Evolutionary conservation across 352 stramenopile species (phyloP).

Genomic region (Phytopythium litorale): DNA sequence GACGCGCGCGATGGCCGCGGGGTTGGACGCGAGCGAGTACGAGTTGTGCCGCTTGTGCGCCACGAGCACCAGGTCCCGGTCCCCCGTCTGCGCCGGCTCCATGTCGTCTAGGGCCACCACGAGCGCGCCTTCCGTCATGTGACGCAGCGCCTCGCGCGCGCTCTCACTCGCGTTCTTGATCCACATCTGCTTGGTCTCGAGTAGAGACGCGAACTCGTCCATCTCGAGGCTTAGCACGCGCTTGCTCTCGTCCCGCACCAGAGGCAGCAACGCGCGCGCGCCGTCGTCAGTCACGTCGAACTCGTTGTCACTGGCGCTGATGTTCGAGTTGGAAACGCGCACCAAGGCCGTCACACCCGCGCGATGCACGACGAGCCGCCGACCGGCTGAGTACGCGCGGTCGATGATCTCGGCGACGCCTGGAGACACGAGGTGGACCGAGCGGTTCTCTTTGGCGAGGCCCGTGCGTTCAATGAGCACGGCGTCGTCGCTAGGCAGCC

Average conservation of each 20-base stretch:
- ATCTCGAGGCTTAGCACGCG: constrained; percentile 57
- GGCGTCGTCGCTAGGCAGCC: constrained; percentile 19
- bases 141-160: constrained; percentile 38
- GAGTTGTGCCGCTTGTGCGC: constrained; percentile 71
- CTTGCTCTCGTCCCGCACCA: constrained; percentile 27
- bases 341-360: constrained; percentile 51
- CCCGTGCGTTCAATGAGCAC: constrained; percentile 58
- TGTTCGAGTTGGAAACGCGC: constrained; percentile 15
- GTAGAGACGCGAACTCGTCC: constrained; percentile 58
- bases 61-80: constrained; percentile 50
- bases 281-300: constrained; percentile 63
- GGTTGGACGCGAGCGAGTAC: constrained; percentile 65
- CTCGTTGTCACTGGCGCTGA: not conserved
- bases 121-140: constrained; percentile 59
- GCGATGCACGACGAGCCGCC: constrained; percentile 57
- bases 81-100: constrained; percentile 70
- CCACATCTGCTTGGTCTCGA: constrained; percentile 70
- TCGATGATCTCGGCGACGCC: constrained; percentile 43
- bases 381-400: constrained; percentile 17
- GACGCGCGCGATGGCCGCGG: constrained; percentile 55
- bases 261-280: constrained; percentile 47
- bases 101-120: constrained; percentile 75
- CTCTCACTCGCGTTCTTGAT: constrained; percentile 65
- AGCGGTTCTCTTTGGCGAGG: constrained; percentile 59
- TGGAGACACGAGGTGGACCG: constrained; percentile 62